Evolutionary conservation across 768 basidiomycete species (phyloP), one percentile per base, ranked within the genome.

Genomic region (Pleurotus tuoliensis): DNA sequence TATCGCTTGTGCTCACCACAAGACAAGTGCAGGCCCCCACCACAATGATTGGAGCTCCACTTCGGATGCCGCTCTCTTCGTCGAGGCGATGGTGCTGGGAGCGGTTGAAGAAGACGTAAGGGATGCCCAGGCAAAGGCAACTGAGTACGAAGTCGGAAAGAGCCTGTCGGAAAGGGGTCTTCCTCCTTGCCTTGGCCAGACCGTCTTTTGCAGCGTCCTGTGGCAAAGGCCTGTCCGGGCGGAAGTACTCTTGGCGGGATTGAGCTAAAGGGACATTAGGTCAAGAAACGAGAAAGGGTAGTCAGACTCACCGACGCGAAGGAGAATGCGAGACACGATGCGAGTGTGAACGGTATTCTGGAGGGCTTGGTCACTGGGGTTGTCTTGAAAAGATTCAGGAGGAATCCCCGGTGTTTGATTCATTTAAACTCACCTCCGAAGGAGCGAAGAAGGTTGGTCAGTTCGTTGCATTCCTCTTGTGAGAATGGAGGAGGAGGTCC

Each of bases 381-480:
- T 63, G 59, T 64, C 62, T 68, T 9, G 58, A 48, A 58, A 25
- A 43, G 15, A 47, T 34, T 27, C 12, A 45, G 40, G 51, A 56
- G 5, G 15, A 47, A 47, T 22, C 16, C 47, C 6, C 20, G 30
- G 7, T 20, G n/a, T 18, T 4, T 41, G 20, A 56, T 15, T 20
- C 55, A 41, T 38, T 1, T 18, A 2, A 7, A 20, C 22, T 18
- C 57, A 59, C 40, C 38, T 57, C 71, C 64, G 55, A 77, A 73
- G 5, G 77, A 77, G 24, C 74, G 69, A 41, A 93, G 75, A 12
- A 92, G 70, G 13, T 70, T 75, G 66, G 84, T 81, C 41, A 93
- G 76, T 60, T 91, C 88, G 51, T 87, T 83, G 62, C 88, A 92
- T 67, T 93, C 91, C 13, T 83, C 84, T 57, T 86, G 86, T 5